Evolutionary conservation across 148 eudicot species (phyloP).

Genomic region (Chenopodium album): DNA sequence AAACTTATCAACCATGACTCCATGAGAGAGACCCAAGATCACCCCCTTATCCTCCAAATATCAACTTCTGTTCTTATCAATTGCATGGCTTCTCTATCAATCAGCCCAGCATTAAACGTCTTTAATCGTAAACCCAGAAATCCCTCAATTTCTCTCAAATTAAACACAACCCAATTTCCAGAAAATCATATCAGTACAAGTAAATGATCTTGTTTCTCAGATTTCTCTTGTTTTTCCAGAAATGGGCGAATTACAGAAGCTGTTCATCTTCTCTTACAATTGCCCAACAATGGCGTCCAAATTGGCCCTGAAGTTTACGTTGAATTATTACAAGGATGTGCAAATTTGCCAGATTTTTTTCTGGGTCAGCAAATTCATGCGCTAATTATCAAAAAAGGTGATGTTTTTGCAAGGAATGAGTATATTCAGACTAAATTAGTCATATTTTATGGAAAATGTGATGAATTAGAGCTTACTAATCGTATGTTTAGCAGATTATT

Average conservation of each 20-base stretch:
- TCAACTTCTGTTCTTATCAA: conserved; percentile 3
- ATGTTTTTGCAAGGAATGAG: conserved; percentile 38
- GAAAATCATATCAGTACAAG: not conserved
- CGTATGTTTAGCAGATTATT: conserved; percentile 28
- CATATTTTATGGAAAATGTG: conserved; percentile 61
- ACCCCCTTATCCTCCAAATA: conserved; percentile 10
- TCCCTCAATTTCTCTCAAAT: conserved; percentile 18
- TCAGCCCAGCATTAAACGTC: conserved; percentile 22
- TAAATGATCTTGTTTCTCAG: conserved; percentile 25
- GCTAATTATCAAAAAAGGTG: conserved; percentile 48
- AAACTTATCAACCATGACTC: no score
- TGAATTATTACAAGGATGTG: conserved; percentile 55
- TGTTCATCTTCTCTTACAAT: conserved; percentile 30
- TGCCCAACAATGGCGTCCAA: conserved; percentile 27
- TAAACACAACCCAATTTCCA: conserved; percentile 21
- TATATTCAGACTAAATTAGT: conserved; percentile 54
- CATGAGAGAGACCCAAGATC: no score
- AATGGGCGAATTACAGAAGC: conserved; percentile 41
- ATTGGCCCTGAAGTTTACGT: conserved; percentile 42
- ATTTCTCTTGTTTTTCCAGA: conserved; percentile 32
- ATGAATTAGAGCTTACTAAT: conserved; percentile 29
- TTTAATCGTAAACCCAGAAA: conserved; percentile 15
- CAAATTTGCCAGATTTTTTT: conserved; percentile 31
- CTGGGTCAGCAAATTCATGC: conserved; percentile 59
- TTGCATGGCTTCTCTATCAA: conserved; percentile 46